Percentiles rank a stretch among this genome's conserved stretches.
phyloP scores from a whole-genome alignment of 306 rosid species.

The Herpetospermum pedunculosum region DNA sequence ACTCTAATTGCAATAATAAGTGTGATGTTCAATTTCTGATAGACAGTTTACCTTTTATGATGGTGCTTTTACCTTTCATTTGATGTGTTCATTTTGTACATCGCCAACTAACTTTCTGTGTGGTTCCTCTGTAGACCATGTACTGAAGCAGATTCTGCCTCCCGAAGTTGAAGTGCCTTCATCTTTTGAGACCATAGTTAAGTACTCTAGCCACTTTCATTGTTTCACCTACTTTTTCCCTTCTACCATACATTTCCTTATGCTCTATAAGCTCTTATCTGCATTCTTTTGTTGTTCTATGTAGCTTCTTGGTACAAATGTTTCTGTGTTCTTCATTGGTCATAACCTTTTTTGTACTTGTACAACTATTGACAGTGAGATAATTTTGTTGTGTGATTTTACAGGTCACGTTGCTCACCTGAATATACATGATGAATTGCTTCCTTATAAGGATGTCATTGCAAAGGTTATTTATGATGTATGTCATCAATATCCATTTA shows the following conservation, averaged over 20 bases:
- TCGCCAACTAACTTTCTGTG: not conserved
- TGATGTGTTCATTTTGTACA: not conserved
- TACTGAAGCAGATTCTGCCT: constrained; percentile 82
- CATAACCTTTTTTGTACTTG: not conserved
- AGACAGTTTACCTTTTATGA: not conserved
- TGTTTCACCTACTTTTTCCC: not conserved
- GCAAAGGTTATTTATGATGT: constrained; percentile 91
- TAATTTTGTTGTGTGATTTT: not conserved
- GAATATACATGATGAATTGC: constrained; percentile 80
- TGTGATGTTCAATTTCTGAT: not conserved
- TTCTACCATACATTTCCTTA: not conserved
- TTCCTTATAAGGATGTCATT: constrained; percentile 73
- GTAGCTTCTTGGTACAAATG: not conserved
- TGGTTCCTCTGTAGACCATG: constrained; percentile 43
- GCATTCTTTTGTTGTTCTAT: not conserved
- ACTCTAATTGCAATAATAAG: not conserved
- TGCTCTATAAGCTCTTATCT: not conserved
- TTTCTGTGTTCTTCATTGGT: not conserved
- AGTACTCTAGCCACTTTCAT: constrained; percentile 33
- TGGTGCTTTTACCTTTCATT: not conserved
- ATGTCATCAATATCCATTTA: constrained; percentile 19
- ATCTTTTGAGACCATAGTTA: constrained; percentile 91
- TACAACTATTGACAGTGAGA: not conserved
- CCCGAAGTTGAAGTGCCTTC: constrained; percentile 79
- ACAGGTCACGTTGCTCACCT: constrained; percentile 97